Conservation (phyloP, 371 early-diverging fungal species). For the Mortierella sp. region DNA sequence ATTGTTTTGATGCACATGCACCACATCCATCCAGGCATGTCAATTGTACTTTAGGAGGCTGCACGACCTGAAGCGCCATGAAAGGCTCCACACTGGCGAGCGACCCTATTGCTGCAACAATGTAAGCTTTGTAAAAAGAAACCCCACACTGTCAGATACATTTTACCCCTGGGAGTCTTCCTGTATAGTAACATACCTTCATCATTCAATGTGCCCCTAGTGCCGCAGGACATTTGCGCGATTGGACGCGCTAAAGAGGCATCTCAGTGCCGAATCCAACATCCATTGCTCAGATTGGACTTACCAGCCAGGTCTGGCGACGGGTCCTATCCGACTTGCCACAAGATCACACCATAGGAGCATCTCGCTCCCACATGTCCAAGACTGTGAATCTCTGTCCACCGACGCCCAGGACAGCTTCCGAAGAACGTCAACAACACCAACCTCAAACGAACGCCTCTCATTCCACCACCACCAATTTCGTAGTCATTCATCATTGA, state of each 20-base stretch:
- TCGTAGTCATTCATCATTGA: conserved; percentile 7
- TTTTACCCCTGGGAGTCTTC: no score
- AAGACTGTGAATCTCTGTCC: conserved; percentile 1
- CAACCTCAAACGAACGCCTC: conserved; percentile 18
- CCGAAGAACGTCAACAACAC: conserved; percentile 14
- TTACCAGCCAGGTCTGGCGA: conserved; percentile 29
- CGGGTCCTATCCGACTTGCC: neutral
- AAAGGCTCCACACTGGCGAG: conserved; percentile 81
- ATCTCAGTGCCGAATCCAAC: conserved; percentile 70
- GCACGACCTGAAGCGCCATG: conserved; percentile 83
- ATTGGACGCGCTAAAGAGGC: conserved; percentile 81
- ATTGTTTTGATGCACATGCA: conserved; percentile 23
- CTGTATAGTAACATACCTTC: no score
- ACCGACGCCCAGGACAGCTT: conserved; percentile 1
- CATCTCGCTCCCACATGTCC: conserved; percentile 27
- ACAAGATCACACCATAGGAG: conserved; percentile 25
- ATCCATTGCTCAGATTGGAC: conserved; percentile 55
- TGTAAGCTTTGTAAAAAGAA: conserved; percentile 17
- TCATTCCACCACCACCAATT: conserved; percentile 15
- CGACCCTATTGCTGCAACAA: conserved; percentile 69
- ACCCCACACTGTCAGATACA: neutral
- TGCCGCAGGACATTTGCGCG: conserved; percentile 74
- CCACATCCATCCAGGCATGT: conserved; percentile 52
- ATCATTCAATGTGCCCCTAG: conserved; percentile 29
- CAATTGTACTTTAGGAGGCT: conserved; percentile 72